Base-by-base conservation (phyloP, 306 rosid species). In the Malus orientalis region DNA sequence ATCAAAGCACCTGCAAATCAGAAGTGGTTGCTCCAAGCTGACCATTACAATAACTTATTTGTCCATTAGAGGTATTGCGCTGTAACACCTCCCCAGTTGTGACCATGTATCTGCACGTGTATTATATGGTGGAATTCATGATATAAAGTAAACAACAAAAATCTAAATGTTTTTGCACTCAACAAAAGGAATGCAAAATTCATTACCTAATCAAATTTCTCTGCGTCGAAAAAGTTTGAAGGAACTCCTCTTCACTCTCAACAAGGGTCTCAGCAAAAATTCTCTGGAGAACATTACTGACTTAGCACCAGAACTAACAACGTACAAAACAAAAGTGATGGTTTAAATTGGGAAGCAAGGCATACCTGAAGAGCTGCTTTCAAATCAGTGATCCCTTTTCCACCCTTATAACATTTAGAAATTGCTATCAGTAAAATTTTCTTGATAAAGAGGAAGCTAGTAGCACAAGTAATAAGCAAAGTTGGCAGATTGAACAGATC, bases 311-410 rank as follows among this genome's bases (percentile, higher is more conserved):
- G 61, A 78, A 32, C 68, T 79, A 71, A 8, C 11, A 71, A 54
- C 74, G 72, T 13, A 74, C 62, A 29, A 40, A 38, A 57, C 27
- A 3, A 51, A 74, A 64, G 77, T 19, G 44, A 80, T 11, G 30
- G 30, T 61, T 36, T 42, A 73, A 59, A 54, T 40, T 3, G 36
- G 79, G 69, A 45, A 19, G 67, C 2, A 59, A 54, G 54, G 44
- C 79, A 70, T 59, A 95, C 99, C 98, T 91, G 88, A 73, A 95
- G 99, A 83, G 90, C 64, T 70, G 88, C 67, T 33, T 86, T 92
- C 73, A 95, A 88, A 79, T 91, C 93, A 7, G 99, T 92, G 73
- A 95, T 80, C 68, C 99, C 98, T 86, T 89, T 95, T 63, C 97
- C 99, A 45, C 90, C 88, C 99, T 95, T 47, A n/a, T 27, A 87